Conservation (phyloP, 2,329 filamentous ascomycete genomes). For the Aspergillus candidus region DNA sequence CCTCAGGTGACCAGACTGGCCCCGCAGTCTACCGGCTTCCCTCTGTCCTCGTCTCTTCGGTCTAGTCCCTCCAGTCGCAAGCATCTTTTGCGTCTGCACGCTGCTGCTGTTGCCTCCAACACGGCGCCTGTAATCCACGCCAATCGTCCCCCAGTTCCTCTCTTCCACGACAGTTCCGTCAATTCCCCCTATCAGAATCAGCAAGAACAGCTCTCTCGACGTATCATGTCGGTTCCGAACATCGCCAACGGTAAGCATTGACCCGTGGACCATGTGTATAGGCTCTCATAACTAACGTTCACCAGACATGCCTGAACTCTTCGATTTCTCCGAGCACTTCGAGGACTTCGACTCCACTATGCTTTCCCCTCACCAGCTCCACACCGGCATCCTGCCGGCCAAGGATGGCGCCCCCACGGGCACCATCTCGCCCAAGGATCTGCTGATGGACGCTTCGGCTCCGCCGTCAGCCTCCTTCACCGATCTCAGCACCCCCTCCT, state of each 20-base stretch:
- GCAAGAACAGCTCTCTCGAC: conserved; percentile 23
- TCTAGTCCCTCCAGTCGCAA: conserved; percentile 29
- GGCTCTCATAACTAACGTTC: conserved; percentile 11
- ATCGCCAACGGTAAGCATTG: conserved; percentile 35
- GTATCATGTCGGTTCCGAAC: conserved; percentile 37
- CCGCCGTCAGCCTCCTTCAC: conserved; percentile 79
- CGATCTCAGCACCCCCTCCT: conserved; percentile 74
- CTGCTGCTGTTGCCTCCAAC: conserved; percentile 36
- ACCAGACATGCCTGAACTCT: conserved; percentile 23
- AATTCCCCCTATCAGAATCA: conserved; percentile 25
- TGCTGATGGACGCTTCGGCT: conserved; percentile 67
- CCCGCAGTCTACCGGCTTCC: conserved; percentile 34
- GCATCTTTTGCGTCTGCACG: conserved; percentile 28
- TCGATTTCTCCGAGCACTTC: conserved; percentile 25
- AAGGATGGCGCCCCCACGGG: conserved; percentile 41
- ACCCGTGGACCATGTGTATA: too few species aligned
- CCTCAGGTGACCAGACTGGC: conserved; percentile 36
- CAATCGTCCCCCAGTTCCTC: conserved; percentile 36
- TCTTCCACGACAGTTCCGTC: conserved; percentile 30
- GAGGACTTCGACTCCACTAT: conserved; percentile 20
- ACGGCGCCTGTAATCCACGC: conserved; percentile 21
- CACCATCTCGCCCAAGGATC: conserved; percentile 80
- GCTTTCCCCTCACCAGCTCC: conserved; percentile 22
- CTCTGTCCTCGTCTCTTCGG: conserved; percentile 34
- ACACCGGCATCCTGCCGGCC: conserved; percentile 39